Evolutionary conservation across 1,139 yeast genomes (phyloP).

Genomic region (Diutina scorzettiae): DNA sequence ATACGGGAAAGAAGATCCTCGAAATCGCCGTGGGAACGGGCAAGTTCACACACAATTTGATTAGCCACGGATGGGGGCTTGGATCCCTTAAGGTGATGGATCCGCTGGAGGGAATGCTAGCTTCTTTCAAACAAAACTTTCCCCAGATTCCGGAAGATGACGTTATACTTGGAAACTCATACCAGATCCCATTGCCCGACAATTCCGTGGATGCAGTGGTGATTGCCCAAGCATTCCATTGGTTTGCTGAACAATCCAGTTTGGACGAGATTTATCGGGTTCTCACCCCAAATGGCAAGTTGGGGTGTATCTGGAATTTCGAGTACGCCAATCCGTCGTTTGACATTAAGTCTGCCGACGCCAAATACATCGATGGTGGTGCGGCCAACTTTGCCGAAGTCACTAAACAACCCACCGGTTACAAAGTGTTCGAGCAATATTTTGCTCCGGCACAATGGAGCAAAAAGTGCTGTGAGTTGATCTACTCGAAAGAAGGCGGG

Average conservation of each 20-base stretch:
- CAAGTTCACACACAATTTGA: conserved; percentile 42
- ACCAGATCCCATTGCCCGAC: conserved; percentile 35
- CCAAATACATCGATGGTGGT: neutral
- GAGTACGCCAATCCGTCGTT: conserved; percentile 16
- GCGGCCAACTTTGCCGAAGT: neutral
- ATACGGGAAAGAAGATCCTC: conserved; percentile 22
- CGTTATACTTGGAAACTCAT: conserved; percentile 31
- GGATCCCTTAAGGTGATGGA: conserved; percentile 36
- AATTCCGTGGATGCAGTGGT: conserved; percentile 38
- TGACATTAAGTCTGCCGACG: neutral
- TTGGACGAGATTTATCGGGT: conserved; percentile 41
- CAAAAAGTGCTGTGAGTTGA: conserved; percentile 14
- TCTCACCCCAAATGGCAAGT: conserved; percentile 32
- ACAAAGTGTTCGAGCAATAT: conserved; percentile 9
- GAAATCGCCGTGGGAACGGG: conserved; percentile 63
- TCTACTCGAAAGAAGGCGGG: conserved; percentile 19
- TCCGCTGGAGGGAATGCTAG: conserved; percentile 50
- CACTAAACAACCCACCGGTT: neutral
- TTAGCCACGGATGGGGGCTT: conserved; percentile 21
- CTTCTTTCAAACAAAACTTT: conserved; percentile 32
- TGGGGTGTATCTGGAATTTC: conserved; percentile 54
- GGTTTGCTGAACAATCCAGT: conserved; percentile 46
- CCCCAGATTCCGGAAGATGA: conserved; percentile 24
- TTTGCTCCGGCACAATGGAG: conserved; percentile 15
- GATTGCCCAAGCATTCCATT: conserved; percentile 59